Base-by-base conservation (phyloP, 176 grass and related monocot species). In the Oryza australiensis region DNA sequence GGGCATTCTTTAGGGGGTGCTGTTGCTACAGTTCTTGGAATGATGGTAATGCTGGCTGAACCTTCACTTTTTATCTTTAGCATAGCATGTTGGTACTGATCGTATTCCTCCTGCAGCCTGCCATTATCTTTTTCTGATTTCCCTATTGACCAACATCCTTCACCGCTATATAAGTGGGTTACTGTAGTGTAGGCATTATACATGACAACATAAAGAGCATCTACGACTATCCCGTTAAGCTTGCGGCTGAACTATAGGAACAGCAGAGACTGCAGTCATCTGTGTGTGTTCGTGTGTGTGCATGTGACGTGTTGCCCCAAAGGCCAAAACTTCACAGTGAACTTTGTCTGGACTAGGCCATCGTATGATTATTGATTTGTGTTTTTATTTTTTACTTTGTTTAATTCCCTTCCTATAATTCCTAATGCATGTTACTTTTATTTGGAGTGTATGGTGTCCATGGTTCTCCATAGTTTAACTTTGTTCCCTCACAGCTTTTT, bases 1-100 rank as follows among this genome's bases (percentile, higher is more conserved):
- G 93, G 96, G 41, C 96, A 98, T 90, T 95, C 96, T 84, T 93
- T 98, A 87, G 96, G 96, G 78, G 96, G 93, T 60, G 77, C 96
- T 77, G 85, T 95, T 87, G 96, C 93, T 69, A 83, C 93, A 77
- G 82, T 98, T 55, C 87, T 98, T 60, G 96, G 96, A 84, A 90
- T 98, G 37, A 93, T 92, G 87, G 96, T 98, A 88, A 89, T 91
- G 66, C 48, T 81, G 79, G 30, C 34, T 73, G 5, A 57, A 37
- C 70, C n/a, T 53, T 74, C 26, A 75, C 57, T 72, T 29, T 74
- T 65, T 63, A 27, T 79, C 24, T 60, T 28, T 0, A 45, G 12
- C 43, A 20, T 27, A 45, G 12, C 43, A 20, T 27, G 38, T 48
- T 84, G 9, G 64, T 86, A 26, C 35, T 76, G 49, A 66, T 83